These are phyloP conservation scores for Geotrichum aggregatum DNA, from an alignment of 1,139 yeast genomes.

Conservation along the genomic window DNA sequence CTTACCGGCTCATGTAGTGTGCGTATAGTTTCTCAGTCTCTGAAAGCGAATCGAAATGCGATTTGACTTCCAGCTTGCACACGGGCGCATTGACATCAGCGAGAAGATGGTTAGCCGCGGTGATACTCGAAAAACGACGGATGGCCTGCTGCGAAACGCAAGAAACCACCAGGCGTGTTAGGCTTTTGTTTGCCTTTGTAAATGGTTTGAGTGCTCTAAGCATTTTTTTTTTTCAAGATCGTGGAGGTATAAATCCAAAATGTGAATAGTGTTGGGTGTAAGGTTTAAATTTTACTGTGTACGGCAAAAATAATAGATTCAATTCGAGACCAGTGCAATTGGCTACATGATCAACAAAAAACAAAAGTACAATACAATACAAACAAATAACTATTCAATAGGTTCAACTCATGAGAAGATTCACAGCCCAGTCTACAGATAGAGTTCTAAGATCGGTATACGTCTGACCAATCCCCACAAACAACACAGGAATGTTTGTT, in stretches of 20 bases:
- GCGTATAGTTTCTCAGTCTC: slow-evolving; percentile 64
- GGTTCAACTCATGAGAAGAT: slow-evolving; percentile 67
- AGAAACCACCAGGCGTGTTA: no score
- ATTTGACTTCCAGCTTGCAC: slow-evolving; percentile 32
- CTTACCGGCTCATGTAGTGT: slow-evolving; percentile 50
- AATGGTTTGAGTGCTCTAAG: background rate
- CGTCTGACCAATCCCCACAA: slow-evolving; percentile 96
- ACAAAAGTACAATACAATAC: slow-evolving; percentile 1
- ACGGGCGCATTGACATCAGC: slow-evolving; percentile 52
- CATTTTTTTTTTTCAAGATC: no score
- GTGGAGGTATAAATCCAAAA: no score
- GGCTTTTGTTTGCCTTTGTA: no score
- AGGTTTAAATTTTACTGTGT: no score
- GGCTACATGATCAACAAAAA: background rate
- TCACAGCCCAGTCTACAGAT: slow-evolving; percentile 89
- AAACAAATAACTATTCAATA: slow-evolving; percentile 17
- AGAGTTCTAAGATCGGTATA: slow-evolving; percentile 92
- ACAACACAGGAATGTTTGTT: slow-evolving; percentile 89
- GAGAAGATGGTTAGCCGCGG: slow-evolving; percentile 18
- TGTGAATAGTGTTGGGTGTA: no score
- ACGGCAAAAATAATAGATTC: no score
- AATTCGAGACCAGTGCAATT: background rate
- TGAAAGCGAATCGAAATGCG: slow-evolving; percentile 49
- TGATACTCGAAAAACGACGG: background rate
- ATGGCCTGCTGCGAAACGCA: no score